Evolutionary conservation across 2,329 filamentous ascomycete species (phyloP), one percentile per base, ranked within the genome.

Genomic region (Phyllosticta citriasiana): DNA sequence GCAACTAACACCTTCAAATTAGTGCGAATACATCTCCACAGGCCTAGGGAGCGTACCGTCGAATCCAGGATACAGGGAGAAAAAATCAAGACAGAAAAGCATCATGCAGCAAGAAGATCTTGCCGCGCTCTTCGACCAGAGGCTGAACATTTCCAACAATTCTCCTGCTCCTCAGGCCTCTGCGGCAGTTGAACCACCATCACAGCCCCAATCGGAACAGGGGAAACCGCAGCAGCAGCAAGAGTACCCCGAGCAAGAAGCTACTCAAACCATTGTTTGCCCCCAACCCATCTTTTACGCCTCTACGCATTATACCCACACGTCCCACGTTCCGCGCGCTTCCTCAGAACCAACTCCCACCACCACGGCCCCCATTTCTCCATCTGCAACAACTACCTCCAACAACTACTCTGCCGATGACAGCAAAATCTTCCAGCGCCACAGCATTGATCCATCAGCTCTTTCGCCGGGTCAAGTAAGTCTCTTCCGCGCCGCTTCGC

Each of bases 241-340:
- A 57, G 68, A 51, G 66, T 68, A 60, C 62, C 40, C 14, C 7
- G 40, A n/a, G 40, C 40, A 47, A 5, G 14, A 47, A 47, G 16
- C 40, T n/a, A 5, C 27, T 8, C 27, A 47, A n/a, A 5, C 12
- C 16, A 47, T 47, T 6, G 40, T 47, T n/a, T 47, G 62, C 60
- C 69, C 67, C 53, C 72, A 79, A 59, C 76, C 80, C 24, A 86
- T 89, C 64, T 79, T 82, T 64, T 95, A 94, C 76, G 84, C 89
- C 66, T 88, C 89, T 9, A 87, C 89, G 69, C 91, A 96, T 73
- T 96, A 96, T 73, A 87, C 88, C 65, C 90, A 92, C 70, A 91
- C 89, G 8, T 79, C 87, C 53, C 89, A 95, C 71, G 71, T 86
- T 64, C 70, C 67, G 57, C 55, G 10, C 55, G 55, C 14, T 50